Evolutionary conservation across 2,329 filamentous ascomycete genomes (phyloP), one percentile per base, ranked within the genome.

Genomic region (Aspergillus sp.): DNA sequence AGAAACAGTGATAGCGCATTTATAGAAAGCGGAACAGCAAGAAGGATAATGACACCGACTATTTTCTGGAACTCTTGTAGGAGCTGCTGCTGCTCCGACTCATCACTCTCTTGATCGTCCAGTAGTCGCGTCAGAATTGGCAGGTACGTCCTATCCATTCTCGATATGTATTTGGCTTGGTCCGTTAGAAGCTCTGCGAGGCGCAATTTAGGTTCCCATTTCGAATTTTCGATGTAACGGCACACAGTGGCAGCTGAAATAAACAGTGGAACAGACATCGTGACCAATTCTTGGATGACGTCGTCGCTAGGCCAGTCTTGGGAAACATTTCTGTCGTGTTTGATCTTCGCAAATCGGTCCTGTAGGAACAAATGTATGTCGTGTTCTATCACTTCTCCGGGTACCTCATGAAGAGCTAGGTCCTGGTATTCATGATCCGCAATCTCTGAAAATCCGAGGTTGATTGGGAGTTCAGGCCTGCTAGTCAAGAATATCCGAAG

Each of bases 391-490:
- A 39, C 45, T 7, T 22, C 11, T n/a, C 33, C 24, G 2, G 46
- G 33, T 2, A 55, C 37, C 2, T 52, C 39, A 22, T 50, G 43
- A 8, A 53, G 42, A 16, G 36, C 32, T 10, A 50, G 10, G 30
- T 49, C 36, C 24, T 46, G 44, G 34, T 46, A 31, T 11, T 40
- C 25, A 5, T 42, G 26, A 12, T 39, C 26, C 2, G 8, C 13
- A 12, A 48, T 42, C 11, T 40, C 15, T 13, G 35, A 11, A 29
- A 52, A 49, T 1, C 44, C 47, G 8, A 42, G 29, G 4, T 31
- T 20, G 8, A 52, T 47, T 5, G 47, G 40, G 5, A 45, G 14
- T 13, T 55, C 49, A 4, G 50, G 51, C n/a, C 50, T 32, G 35
- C 49, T 51, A 5, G 48, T 50, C 6, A 51, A 4, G n/a, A 53